Base-by-base conservation (phyloP, 2,329 filamentous ascomycete species). In the Arthrobotrys iridis region DNA sequence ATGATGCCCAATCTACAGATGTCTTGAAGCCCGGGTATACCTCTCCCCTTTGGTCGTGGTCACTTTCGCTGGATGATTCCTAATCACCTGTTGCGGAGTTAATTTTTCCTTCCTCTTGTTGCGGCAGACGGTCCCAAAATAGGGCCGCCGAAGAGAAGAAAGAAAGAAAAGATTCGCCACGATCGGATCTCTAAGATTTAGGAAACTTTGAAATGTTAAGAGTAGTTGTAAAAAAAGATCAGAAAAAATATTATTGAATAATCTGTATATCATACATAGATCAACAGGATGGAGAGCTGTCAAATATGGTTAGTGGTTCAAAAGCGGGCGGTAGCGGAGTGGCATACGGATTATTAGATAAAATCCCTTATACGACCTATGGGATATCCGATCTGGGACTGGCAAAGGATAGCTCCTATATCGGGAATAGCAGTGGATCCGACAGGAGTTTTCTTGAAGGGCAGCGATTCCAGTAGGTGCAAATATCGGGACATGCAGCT, bases 191-290 rank as follows among this genome's bases (percentile, higher is more conserved):
- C 62, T 62, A 55, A 62, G 43, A 55, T 50, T 55, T 55, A 52
- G 24, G 26, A 63, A 24, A 28, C 30, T 52, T 55, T 35, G 58
- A 45, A 37, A 24, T 18, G 45, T 40, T 30, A 62, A 59, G 33
- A 57, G 62, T 35, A 35, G 48, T 35, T 40, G 37, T 28, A 57
- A 40, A n/a, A 64, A 30, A 22, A 58, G 48, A 37, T 20, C 22
- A 33, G 48, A 57, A 75, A 50, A 41, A 63, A 64, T 75, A 64
- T n/a, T 30, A 75, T 75, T 75, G 52, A 74, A 59, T 66, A 67
- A 48, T 75, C 55, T 75, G 70, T 57, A 26, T 75, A 75, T 48
- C 30, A 57, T 75, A 75, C 71, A 75, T 75, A 48, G 37, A 74
- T 68, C 63, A 63, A 75, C 30, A 68, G 22, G 35, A 22, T 26